Evolutionary conservation across 495 filamentous ascomycete genomes (phyloP).

Genomic region (Neurospora africana): DNA sequence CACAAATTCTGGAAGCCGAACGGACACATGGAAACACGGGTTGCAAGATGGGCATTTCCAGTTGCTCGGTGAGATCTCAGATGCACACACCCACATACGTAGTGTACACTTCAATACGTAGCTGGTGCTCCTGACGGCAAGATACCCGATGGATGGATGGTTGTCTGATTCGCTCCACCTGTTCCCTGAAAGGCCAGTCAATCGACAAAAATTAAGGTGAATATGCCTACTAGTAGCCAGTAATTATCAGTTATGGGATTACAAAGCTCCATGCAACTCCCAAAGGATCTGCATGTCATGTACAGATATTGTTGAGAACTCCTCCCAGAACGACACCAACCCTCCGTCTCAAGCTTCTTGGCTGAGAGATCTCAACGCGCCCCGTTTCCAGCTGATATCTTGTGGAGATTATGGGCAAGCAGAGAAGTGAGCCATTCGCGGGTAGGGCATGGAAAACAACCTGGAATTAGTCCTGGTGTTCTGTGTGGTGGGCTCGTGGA

Average conservation of each 20-base stretch:
- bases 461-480: background rate
- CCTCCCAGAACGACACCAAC: background rate
- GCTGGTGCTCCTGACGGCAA: background rate
- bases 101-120: too few species aligned
- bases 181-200: background rate
- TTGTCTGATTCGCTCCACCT: background rate
- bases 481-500: background rate
- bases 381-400: background rate
- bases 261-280: background rate
- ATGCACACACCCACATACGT: background rate
- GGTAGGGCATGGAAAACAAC: background rate
- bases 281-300: background rate
- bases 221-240: background rate
- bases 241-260: background rate
- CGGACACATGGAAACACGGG: background rate
- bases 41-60: background rate
- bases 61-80: background rate
- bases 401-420: background rate
- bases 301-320: background rate
- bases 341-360: background rate
- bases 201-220: background rate
- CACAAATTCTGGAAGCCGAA: background rate
- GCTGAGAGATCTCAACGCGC: background rate
- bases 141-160: background rate
- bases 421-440: background rate